Evolutionary conservation across 257 asterid species (phyloP), one percentile per base, ranked within the genome.

Genomic region (Ehretia macrophylla): DNA sequence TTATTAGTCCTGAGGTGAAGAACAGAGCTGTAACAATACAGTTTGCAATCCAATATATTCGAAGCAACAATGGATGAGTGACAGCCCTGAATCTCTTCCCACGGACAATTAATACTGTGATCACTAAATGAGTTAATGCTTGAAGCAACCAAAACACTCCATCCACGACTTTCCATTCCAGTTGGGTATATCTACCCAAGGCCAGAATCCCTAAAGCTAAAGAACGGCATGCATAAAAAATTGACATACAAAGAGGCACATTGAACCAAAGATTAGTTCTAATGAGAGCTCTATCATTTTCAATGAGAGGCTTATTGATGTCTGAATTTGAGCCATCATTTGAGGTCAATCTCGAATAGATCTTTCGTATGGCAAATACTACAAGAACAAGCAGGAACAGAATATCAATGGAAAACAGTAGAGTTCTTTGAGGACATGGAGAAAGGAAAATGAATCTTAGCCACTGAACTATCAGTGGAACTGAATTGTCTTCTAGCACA

Each of bases 351-450:
- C 87, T 84, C 9, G 82, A 61, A 52, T 22, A 78, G 19, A 85
- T 65, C 75, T 78, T 92, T 11, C 69, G 83, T 18, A 81, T 8
- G 19, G 88, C 82, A 32, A 83, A 81, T 0, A 56, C 23, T n/a
- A 80, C 53, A 60, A 88, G 13, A 51, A 42, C 17, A 22, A 71
- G 16, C 77, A 85, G 63, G 72, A 89, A 77, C 51, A 89, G 58
- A 52, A 81, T 51, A 83, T 83, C 71, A 11, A 85, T 35, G 14
- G 86, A 67, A 55, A 84, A 79, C 8, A 80, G 47, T 17, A 93
- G 75, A 23, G 67, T 59, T 62, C 96, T 85, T 55, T 89, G 99
- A 38, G 94, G 89, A 62, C 99, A 93, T 46, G 99, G 96, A 54
- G 96, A 86, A 59, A 89, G 83, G 68, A 84, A 69, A 4, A 86